Evolutionary conservation across 345 rosid species (phyloP).

Genomic region (Lepidium aucheri): DNA sequence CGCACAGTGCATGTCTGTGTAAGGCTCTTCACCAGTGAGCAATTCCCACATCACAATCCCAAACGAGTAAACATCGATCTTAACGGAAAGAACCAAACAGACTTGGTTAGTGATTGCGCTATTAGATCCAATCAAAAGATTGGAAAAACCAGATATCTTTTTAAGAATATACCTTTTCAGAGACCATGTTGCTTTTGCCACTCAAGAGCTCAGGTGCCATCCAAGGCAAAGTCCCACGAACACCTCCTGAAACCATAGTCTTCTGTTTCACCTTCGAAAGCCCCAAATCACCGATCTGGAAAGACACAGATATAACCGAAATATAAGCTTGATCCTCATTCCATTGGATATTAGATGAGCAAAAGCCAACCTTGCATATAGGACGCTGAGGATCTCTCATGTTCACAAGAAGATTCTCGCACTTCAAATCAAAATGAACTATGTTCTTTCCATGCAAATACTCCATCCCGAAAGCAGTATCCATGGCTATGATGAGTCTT

Average conservation of each 20-base stretch:
- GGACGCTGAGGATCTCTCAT: slow-evolving; percentile 99
- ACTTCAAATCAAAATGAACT: slow-evolving; percentile 96
- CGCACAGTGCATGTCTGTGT: slow-evolving; percentile 89
- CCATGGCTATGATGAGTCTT: slow-evolving; percentile 98
- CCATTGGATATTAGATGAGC: not conserved
- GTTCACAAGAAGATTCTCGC: slow-evolving; percentile 92
- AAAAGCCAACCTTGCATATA: slow-evolving; percentile 68
- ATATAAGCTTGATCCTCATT: not conserved
- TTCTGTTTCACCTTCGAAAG: slow-evolving; percentile 92
- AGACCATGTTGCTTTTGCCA: slow-evolving; percentile 93
- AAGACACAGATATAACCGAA: not conserved
- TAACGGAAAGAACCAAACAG: slow-evolving; percentile 11
- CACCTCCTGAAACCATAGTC: slow-evolving; percentile 95
- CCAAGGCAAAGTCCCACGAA: slow-evolving; percentile 99
- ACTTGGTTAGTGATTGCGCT: not conserved
- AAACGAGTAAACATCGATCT: slow-evolving; percentile 97
- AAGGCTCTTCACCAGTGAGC: slow-evolving; percentile 94
- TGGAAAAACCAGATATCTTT: not conserved
- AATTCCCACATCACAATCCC: slow-evolving; percentile 99
- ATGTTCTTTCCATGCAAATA: slow-evolving; percentile 95
- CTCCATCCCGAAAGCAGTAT: slow-evolving; percentile 98
- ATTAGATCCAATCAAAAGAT: not conserved
- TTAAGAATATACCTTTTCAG: slow-evolving; percentile 69
- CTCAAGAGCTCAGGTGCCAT: slow-evolving; percentile 99
- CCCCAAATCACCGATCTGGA: slow-evolving; percentile 95